Evolutionary conservation across 2,329 filamentous ascomycete species (phyloP), one percentile per base, ranked within the genome.

Genomic region (Xylaria polymorpha): DNA sequence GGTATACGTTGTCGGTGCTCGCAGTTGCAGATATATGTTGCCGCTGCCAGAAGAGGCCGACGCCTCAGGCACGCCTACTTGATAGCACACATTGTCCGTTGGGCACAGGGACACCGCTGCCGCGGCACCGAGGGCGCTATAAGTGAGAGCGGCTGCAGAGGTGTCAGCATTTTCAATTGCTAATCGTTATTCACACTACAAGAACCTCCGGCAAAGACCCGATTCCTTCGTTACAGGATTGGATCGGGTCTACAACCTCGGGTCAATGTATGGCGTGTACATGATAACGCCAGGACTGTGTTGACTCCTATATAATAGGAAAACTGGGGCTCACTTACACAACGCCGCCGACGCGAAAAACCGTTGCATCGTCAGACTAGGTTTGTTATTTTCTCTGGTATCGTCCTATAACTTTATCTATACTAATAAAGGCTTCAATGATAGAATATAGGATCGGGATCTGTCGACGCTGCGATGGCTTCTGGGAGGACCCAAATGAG

Each of bases 21-120:
- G 80, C 65, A 91, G 82, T 74, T 90, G 88, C 71, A 91, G 83
- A 76, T 88, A 90, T 63, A 91, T 82, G 75, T 88, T 87, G 64
- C 87, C 88, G 4, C 81, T 79, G 39, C 82, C 82, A 3, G 83
- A 81, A 44, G 80, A 80, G 14, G 83, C 83, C 0, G 87, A 85
- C 1, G 80, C 74, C 55, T 81, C 73, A 0, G 89, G 88, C 2
- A 90, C 83, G 50, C 82, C 88, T 71, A 90, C 83, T 68, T 81
- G 80, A 78, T 84, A 89, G 78, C 88, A 90, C 48, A 89, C 77
- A n/a, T 79, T 72, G 37, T 75, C 71, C 2, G 75, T 75, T 50
- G 85, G 81, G 72, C 86, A 88, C 73, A 80, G 79, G 15, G 76
- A 72, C n/a, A 77, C 63, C 7, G 77, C 71, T 4, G 69, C 73